These are phyloP conservation scores for Marasmius fiardii DNA, from an alignment of 1,284 basidiomycete genomes.

Conservation along the genomic window DNA sequence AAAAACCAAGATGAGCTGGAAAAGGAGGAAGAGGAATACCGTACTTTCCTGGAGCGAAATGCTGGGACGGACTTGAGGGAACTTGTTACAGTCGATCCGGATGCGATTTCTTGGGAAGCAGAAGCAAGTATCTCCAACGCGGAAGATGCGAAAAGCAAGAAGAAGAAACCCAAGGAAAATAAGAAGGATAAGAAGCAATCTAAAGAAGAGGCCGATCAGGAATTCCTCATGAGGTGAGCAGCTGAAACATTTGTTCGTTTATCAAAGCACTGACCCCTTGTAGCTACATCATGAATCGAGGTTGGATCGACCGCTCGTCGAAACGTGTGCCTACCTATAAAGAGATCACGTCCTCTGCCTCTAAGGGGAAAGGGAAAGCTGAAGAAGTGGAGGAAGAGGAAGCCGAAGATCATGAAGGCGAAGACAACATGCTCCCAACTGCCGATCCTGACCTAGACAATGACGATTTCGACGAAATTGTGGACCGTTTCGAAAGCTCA, in stretches of 20 bases:
- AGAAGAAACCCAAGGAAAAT: slow-evolving; percentile 17
- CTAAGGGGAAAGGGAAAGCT: slow-evolving; percentile 33
- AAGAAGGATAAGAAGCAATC: slow-evolving; percentile 23
- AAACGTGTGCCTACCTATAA: slow-evolving; percentile 79
- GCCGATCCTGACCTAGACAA: slow-evolving; percentile 24
- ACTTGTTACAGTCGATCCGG: slow-evolving; percentile 46
- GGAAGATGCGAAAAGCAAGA: slow-evolving; percentile 29
- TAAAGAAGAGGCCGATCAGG: slow-evolving; percentile 68
- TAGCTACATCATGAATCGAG: slow-evolving; percentile 93
- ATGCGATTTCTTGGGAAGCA: slow-evolving; percentile 15
- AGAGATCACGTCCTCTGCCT: slow-evolving; percentile 63
- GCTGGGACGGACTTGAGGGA: slow-evolving; percentile 75
- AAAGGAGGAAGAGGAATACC: slow-evolving; percentile 78
- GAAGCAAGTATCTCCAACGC: slow-evolving; percentile 25
- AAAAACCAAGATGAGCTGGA: slow-evolving; percentile 77
- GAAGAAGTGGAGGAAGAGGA: slow-evolving; percentile 28
- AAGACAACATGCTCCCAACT: slow-evolving; percentile 16
- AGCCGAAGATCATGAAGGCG: slow-evolving; percentile 27
- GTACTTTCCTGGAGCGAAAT: slow-evolving; percentile 75
- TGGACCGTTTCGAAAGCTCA: slow-evolving; percentile 50
- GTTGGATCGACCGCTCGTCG: slow-evolving; percentile 84
- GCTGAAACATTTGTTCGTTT: slow-evolving; percentile 3
- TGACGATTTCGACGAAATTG: slow-evolving; percentile 35
- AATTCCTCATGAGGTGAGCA: slow-evolving; percentile 88
- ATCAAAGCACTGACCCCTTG: slow-evolving; percentile 2